Base-by-base conservation (phyloP, 2,329 filamentous ascomycete genomes). In the Claviceps cyperi region DNA sequence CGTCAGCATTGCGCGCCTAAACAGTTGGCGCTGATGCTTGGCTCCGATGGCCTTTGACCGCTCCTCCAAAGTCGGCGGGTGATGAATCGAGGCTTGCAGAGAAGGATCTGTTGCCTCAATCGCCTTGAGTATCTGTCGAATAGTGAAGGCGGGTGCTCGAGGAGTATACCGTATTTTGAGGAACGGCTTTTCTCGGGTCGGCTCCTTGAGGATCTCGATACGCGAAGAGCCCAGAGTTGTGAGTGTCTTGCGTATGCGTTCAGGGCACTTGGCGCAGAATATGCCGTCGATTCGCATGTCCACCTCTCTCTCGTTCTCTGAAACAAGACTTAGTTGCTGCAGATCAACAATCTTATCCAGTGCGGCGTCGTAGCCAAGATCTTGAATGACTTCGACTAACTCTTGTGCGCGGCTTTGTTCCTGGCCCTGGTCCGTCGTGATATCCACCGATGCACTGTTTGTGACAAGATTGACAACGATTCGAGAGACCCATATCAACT, bases 11-110 rank as follows among this genome's bases (percentile, higher is more conserved):
- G 88, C 74, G n/a, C 90, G 81, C 52, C 77, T 70, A 0, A 90
- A 65, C 14, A 94, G 76, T 35, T 81, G 75, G 22, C 70, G 75
- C 58, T 83, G 79, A 58, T 94, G 86, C 51, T 76, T 77, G 19
- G 73, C 72, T 53, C 86, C 83, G 61, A 95, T 86, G 39, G 73
- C 70, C 54, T 78, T 79, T 3, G 88, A 86, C 9, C 86, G 78
- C 59, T 95, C 86, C 64, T 95, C 90, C 4, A 95, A 75, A 0
- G 83, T 89, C 0, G 85, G 86, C 0, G 86, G 83, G 55, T 91
- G 86, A 60, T 88, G 83, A 13, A 96, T 77, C 2, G 76, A 80
- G 1, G 83, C 78, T 24, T 69, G 69, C 53, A 95, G 84, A 0
- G 72, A 76, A 1, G 75, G 68, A 58, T 94, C 84, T 5, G 78